Conservation (phyloP, 495 filamentous ascomycete species). For the Friedmanniomyces endolithicus region DNA sequence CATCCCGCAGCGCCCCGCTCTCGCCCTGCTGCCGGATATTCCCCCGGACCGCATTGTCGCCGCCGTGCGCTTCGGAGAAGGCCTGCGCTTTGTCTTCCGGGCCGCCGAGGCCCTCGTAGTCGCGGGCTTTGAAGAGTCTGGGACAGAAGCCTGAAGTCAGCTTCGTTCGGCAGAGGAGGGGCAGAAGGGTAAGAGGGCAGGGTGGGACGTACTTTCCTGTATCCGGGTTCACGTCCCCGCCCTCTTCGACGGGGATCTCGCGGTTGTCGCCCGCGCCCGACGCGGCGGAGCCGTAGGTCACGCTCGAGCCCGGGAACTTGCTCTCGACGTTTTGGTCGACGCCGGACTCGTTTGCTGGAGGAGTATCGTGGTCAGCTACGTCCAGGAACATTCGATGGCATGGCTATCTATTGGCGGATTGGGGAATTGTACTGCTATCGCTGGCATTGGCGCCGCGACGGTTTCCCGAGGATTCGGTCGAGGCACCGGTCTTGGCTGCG, state of each 20-base stretch:
- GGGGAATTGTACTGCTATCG: conserved; percentile 34
- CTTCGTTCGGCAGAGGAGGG: conserved; percentile 68
- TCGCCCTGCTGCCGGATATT: conserved; percentile 30
- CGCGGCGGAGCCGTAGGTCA: conserved; percentile 38
- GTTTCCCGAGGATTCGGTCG: background rate
- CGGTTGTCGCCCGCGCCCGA: conserved; percentile 40
- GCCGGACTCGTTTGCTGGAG: conserved; percentile 40
- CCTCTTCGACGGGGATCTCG: conserved; percentile 42
- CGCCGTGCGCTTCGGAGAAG: conserved; percentile 30
- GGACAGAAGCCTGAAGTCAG: background rate
- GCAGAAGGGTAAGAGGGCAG: conserved; percentile 56
- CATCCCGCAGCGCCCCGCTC: background rate
- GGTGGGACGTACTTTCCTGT: conserved; percentile 42
- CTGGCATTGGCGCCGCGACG: conserved; percentile 16
- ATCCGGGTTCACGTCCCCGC: conserved; percentile 36
- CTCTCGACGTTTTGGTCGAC: conserved; percentile 36
- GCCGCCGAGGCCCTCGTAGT: conserved; percentile 41
- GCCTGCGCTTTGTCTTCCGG: conserved; percentile 39
- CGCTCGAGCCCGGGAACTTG: conserved; percentile 35
- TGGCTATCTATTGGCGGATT: background rate
- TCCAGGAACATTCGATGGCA: no score
- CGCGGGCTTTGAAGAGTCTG: conserved; percentile 34
- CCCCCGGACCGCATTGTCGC: conserved; percentile 34
- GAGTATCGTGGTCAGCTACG: background rate
- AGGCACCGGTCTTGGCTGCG: conserved; percentile 37